Base-by-base conservation (phyloP, 768 basidiomycete species). In the Rickenella mellea region DNA sequence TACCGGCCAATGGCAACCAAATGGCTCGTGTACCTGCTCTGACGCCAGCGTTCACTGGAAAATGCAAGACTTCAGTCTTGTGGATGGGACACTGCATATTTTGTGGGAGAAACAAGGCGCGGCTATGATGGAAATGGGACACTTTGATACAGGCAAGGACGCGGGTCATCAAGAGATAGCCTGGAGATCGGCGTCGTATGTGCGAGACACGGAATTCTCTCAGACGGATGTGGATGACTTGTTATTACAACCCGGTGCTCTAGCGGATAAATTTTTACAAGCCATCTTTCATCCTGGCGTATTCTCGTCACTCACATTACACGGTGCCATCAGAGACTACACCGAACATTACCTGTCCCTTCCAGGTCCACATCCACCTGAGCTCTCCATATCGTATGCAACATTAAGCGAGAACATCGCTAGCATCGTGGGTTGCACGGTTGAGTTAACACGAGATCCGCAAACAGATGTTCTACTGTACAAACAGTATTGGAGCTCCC, bases 141-240 rank as follows among this genome's bases (percentile, higher is more conserved):
- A 61, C 26, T 50, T 66, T 25, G 57, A 57, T 35, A 41, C 40
- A 52, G 59, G 46, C 39, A 49, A 45, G 54, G 61, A 43, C 52
- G 59, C 50, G 51, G 48, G 40, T 39, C 42, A 56, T 28, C 45
- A 35, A 46, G 26, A 32, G 26, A 17, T 36, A 37, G 41, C 56
- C 27, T 88, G 87, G 83, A 62, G 63, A 41, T 62, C 66, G 22
- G 75, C 74, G 6, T 64, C 65, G 36, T 79, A 83, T 52, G 71
- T 80, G n/a, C 70, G 73, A 48, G 80, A 87, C 63, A 70, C 76
- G 31, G 85, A 83, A 55, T 68, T 84, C 53, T 86, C 86, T 0
- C 84, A 92, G 14, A 77, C 80, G n/a, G 82, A 86, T 60, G 79
- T 97, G 51, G 91, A 93, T 52, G 87, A 89, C 51, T 71, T 82